Evolutionary conservation across 2,329 filamentous ascomycete species (phyloP), one percentile per base, ranked within the genome.

Genomic region (Venturia oleaginea): DNA sequence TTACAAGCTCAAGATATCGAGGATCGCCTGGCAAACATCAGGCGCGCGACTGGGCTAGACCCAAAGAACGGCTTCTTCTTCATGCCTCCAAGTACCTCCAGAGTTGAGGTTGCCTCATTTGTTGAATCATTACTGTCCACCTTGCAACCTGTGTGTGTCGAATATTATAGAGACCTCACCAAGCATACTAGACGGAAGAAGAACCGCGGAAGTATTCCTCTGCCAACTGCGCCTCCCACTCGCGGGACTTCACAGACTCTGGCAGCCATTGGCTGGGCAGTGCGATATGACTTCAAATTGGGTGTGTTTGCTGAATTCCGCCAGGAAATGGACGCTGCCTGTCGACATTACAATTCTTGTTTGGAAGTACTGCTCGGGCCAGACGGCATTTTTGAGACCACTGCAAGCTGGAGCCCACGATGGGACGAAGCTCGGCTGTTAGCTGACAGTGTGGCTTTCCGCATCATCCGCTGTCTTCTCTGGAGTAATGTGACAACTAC

Each of bases 141-240:
- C 0, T 75, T 97, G 55, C 91, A 93, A 66, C 85, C 87, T 0
- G 80, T 86, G 24, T 86, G 90, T 24, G 79, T 93, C 57, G 94
- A 99, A 70, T 96, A 97, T 75, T 97, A 97, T 74, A 84, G 92
- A 57, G 93, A 99, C 70, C 81, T 97, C 15, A 92, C 91, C n/a
- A 92, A 96, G 66, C 93, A 96, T 78, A 83, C 89, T 11, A 86
- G 92, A 69, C 89, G 94, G 73, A 97, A 97, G 79, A 88, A 90
- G 69, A 88, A 89, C 59, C 84, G 92, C 65, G 89, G 90, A 8
- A 81, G 86, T 22, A 86, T 89, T 17, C 92, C 92, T 13, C 86
- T 89, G 59, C 91, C 92, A 3, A 93, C 91, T 7, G 83, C 91
- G 38, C 90, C 92, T 4, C 91, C 91, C 1, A 93, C 90, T 0